Evolutionary conservation across 176 grass and related monocot genomes (phyloP).

Genomic region (Raddia guianensis): DNA sequence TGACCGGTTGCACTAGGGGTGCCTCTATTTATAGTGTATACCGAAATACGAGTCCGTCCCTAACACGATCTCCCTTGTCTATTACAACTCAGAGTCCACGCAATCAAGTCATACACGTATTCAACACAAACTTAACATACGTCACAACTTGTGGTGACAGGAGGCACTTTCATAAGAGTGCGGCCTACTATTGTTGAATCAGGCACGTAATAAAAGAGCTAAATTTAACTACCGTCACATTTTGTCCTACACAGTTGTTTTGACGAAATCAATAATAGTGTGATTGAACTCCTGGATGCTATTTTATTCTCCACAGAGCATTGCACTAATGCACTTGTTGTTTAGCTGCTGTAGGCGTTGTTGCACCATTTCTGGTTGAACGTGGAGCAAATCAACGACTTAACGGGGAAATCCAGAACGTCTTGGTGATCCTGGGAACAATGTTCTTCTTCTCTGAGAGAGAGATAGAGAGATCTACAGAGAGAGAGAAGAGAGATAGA

Average conservation of each 20-base stretch:
- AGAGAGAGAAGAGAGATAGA: no score
- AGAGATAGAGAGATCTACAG: no score
- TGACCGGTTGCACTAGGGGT: no score
- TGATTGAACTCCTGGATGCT: not conserved
- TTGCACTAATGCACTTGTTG: slow-evolving; percentile 46
- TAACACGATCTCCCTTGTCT: no score
- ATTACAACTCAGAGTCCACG: no score
- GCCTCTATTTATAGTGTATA: no score
- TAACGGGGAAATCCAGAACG: slow-evolving; percentile 79
- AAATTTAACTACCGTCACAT: not conserved
- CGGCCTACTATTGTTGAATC: not conserved
- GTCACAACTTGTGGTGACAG: not conserved
- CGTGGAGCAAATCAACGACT: slow-evolving; percentile 76
- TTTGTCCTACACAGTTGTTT: not conserved
- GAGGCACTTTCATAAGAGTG: not conserved
- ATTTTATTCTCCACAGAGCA: slow-evolving; percentile 48
- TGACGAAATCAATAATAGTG: not conserved
- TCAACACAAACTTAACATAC: no score
- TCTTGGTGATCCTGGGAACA: slow-evolving; percentile 63
- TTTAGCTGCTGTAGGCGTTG: slow-evolving; percentile 67
- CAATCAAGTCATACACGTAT: no score
- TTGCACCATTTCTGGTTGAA: slow-evolving; percentile 96
- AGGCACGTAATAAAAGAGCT: not conserved
- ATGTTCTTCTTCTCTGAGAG: slow-evolving; percentile 80
- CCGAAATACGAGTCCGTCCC: no score